Base-by-base conservation (phyloP, 2,329 filamentous ascomycete genomes). In the Pseudogymnoascus sp. region DNA sequence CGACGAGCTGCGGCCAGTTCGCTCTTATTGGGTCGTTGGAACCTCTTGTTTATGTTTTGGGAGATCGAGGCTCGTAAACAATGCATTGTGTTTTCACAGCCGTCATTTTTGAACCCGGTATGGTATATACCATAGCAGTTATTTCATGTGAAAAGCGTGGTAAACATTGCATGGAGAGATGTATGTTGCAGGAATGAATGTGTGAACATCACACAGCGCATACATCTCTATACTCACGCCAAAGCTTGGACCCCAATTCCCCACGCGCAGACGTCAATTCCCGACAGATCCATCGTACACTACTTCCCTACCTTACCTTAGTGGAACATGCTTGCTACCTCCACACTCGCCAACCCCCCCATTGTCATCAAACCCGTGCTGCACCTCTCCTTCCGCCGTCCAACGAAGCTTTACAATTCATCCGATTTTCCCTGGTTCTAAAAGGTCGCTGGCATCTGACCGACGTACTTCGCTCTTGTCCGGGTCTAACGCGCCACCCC, bases 241-340 rank as follows among this genome's bases (percentile, higher is more conserved):
- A 33, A 33, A 57, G 50, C 50, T 57, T 57, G 50, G 50, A 57
- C 50, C 50, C 50, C 50, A 57, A 57, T 57, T 57, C 50, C 50
- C 50, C 50, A 57, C 28, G 50, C 50, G 50, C 15, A 57, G 28
- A 57, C 50, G 50, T 57, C 50, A 57, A 57, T 57, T 57, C 50
- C 50, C 50, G 50, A 57, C n/a, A 57, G 50, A 57, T 57, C 50
- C 50, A 57, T 57, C 50, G 50, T 57, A 57, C 50, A 57, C 50
- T 57, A 57, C 50, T 33, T 57, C 26, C 50, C 50, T 57, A 33
- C 50, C 50, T 57, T 57, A 57, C 50, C 50, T 57, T 57, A 35
- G 50, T 57, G 50, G 50, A 57, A 57, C 50, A 57, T 57, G 50
- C 50, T 57, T 57, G 50, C 50, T 33, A 33, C 50, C 50, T 57